Conservation (phyloP, 2,329 filamentous ascomycete species). For the Rutstroemia sp. region DNA sequence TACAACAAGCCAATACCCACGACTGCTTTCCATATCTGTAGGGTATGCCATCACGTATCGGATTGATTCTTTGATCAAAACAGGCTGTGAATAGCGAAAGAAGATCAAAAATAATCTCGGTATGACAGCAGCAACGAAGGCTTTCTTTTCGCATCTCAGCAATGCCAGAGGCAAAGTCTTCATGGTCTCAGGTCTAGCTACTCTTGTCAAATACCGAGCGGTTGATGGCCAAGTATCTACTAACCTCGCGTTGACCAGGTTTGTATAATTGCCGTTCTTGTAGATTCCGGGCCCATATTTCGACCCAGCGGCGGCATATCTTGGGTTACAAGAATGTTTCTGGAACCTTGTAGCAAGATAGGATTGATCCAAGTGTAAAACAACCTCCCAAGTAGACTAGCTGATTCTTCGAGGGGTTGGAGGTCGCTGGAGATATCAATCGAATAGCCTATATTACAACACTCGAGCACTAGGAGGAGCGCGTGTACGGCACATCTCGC, state of each 20-base stretch:
- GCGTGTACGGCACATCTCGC: neutral
- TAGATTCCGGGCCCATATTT: conserved; percentile 12
- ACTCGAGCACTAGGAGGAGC: conserved; percentile 14
- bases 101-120: conserved; percentile 33
- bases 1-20: conserved; percentile 1
- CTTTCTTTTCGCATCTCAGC: conserved; percentile 24
- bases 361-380: conserved; percentile 24
- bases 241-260: conserved; percentile 16
- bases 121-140: conserved; percentile 29
- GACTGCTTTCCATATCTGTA: neutral
- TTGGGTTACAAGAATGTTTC: conserved; percentile 13
- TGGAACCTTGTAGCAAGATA: conserved; percentile 16
- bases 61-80: conserved; percentile 34
- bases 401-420: conserved; percentile 14
- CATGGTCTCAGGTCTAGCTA: conserved; percentile 18
- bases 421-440: neutral
- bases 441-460: conserved; percentile 1
- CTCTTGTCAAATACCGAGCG: neutral
- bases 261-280: conserved; percentile 13
- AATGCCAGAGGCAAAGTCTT: conserved; percentile 29
- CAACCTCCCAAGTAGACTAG: conserved; percentile 10
- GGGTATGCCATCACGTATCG: conserved; percentile 21
- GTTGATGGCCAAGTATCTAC: neutral
- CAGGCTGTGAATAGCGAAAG: conserved; percentile 36
- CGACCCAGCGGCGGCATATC: conserved; percentile 17